Conservation (phyloP, 495 filamentous ascomycete genomes). For the Articulospora tetracladia region DNA sequence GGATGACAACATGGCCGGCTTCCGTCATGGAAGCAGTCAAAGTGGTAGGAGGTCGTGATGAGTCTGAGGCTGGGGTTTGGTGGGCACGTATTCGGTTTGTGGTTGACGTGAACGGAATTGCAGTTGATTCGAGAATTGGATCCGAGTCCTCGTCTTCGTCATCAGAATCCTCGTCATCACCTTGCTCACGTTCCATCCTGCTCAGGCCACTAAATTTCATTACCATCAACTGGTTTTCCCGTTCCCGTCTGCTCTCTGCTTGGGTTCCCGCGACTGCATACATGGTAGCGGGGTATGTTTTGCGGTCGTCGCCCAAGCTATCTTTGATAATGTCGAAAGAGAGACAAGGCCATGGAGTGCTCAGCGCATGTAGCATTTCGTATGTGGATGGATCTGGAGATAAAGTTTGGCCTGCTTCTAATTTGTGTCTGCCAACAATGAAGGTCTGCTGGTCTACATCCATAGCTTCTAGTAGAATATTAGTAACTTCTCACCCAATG, state of each 20-base stretch:
- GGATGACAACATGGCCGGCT: constrained; percentile 80
- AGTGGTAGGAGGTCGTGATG: constrained; percentile 67
- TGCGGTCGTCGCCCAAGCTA: constrained; percentile 82
- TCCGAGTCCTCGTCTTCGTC: constrained; percentile 75
- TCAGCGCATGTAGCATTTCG: constrained; percentile 91
- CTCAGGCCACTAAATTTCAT: constrained; percentile 91
- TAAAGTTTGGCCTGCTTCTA: constrained; percentile 84
- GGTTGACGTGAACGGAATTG: constrained; percentile 76
- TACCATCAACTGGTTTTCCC: constrained; percentile 89
- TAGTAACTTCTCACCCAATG: constrained; percentile 20
- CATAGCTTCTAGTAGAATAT: constrained; percentile 61
- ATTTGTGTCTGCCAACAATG: constrained; percentile 84
- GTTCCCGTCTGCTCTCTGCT: constrained; percentile 66
- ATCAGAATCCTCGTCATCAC: constrained; percentile 65
- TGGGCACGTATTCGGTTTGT: constrained; percentile 90
- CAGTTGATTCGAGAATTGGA: constrained; percentile 89
- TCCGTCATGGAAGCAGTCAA: constrained; percentile 91
- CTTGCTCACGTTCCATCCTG: constrained; percentile 67
- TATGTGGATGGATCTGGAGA: constrained; percentile 88
- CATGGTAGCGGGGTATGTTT: constrained; percentile 85
- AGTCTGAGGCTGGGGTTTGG: constrained; percentile 65
- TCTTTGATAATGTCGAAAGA: constrained; percentile 93
- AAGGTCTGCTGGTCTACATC: constrained; percentile 89
- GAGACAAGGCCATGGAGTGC: constrained; percentile 91
- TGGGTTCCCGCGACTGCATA: constrained; percentile 95